A percentile compares a stretch with the other conserved stretches of the same genome.
These are phyloP conservation scores for Heliophila coronopifolia DNA, from an alignment of 441 rosid genomes.

Conservation along the genomic window DNA sequence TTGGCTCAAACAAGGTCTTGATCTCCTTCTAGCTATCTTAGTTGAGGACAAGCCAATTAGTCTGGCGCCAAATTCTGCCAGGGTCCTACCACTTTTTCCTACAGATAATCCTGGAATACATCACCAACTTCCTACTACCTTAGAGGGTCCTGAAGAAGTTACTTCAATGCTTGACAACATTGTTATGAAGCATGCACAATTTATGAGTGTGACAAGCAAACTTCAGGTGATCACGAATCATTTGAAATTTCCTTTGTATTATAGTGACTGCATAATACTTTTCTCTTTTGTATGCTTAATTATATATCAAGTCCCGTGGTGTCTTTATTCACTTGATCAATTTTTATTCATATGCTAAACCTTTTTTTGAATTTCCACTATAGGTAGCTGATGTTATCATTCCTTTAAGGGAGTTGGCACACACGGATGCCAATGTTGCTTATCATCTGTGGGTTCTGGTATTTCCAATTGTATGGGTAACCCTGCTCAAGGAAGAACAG, in stretches of 20 bases:
- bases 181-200: slow-evolving; percentile 79
- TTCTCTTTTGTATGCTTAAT: slow-evolving; percentile 11
- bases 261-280: slow-evolving; percentile 8
- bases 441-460: slow-evolving; percentile 98
- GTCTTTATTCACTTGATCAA: slow-evolving; percentile 3
- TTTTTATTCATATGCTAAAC: not conserved
- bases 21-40: slow-evolving; percentile 87
- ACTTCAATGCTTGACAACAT: slow-evolving; percentile 72
- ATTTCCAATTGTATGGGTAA: slow-evolving; percentile 96
- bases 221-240: slow-evolving; percentile 60
- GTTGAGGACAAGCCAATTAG: slow-evolving; percentile 87
- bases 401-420: slow-evolving; percentile 94
- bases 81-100: slow-evolving; percentile 60
- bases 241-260: not conserved
- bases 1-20: slow-evolving; percentile 99
- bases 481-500: slow-evolving; percentile 87
- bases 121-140: slow-evolving; percentile 50
- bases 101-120: slow-evolving; percentile 62
- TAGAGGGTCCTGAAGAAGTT: slow-evolving; percentile 71
- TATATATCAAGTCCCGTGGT: not conserved
- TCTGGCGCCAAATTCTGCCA: slow-evolving; percentile 94
- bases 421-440: slow-evolving; percentile 92
- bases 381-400: slow-evolving; percentile 92
- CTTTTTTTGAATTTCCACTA: slow-evolving; percentile 25
- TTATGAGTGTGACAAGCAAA: slow-evolving; percentile 79